Evolutionary conservation across 805 yeast species (phyloP).

Genomic region (Brettanomyces sp.): DNA sequence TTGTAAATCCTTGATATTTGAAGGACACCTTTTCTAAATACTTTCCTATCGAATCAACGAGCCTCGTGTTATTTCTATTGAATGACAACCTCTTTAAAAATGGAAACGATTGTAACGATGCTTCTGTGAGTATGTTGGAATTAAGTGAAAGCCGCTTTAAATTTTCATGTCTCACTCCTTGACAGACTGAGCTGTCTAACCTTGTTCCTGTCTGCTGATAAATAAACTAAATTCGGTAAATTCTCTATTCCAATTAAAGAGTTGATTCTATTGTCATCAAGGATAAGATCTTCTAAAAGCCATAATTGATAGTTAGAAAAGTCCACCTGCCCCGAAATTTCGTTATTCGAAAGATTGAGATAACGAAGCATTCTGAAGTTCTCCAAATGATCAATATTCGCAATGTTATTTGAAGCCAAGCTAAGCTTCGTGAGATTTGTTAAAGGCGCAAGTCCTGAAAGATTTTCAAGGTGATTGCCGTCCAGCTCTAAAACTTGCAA

Average conservation of each 20-base stretch:
- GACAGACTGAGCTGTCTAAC: slow-evolving; percentile 19
- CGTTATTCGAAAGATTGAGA: slow-evolving; percentile 34
- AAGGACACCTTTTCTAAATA: slow-evolving; percentile 34
- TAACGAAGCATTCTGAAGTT: slow-evolving; percentile 30
- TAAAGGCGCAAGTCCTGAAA: slow-evolving; percentile 29
- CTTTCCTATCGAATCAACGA: slow-evolving; percentile 22
- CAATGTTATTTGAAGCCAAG: slow-evolving; percentile 25
- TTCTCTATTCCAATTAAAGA: slow-evolving; percentile 27
- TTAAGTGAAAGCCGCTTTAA: slow-evolving; percentile 31
- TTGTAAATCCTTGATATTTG: slow-evolving; percentile 25
- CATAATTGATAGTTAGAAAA: slow-evolving; percentile 26
- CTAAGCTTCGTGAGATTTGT: slow-evolving; percentile 34
- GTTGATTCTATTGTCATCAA: slow-evolving; percentile 33
- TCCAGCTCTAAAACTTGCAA: slow-evolving; percentile 35
- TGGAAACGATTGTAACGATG: slow-evolving; percentile 26
- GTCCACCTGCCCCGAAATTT: slow-evolving; percentile 29
- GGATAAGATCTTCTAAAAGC: slow-evolving; percentile 33
- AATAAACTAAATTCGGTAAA: slow-evolving; percentile 26
- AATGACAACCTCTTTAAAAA: slow-evolving; percentile 33
- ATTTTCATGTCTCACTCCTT: slow-evolving; percentile 12
- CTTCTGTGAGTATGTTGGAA: slow-evolving; percentile 2
- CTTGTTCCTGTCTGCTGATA: slow-evolving; percentile 35
- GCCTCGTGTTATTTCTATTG: slow-evolving; percentile 30
- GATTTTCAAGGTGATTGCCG: slow-evolving; percentile 26
- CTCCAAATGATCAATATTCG: slow-evolving; percentile 27